These are phyloP conservation scores for Trifolium fragiferum DNA, from an alignment of 306 rosid species.

Conservation along the genomic window DNA sequence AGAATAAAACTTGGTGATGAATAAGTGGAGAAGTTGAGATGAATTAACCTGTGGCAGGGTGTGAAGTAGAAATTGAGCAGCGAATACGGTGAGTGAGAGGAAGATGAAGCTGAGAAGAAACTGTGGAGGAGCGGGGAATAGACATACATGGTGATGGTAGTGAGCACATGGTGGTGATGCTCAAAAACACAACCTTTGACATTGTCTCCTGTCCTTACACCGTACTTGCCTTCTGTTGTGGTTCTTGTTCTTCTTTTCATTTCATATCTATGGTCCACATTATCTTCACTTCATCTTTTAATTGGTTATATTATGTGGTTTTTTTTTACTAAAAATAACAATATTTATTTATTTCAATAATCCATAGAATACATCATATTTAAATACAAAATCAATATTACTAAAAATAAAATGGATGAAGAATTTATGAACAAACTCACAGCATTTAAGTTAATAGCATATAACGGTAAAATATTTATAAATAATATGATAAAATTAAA, in stretches of 20 bases:
- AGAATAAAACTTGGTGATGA: too few relatives aligned
- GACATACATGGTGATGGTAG: background rate
- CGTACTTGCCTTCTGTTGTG: background rate
- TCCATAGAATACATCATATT: too few relatives aligned
- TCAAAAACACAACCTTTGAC: background rate
- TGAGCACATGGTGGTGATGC: background rate
- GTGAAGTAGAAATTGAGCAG: constrained; percentile 44
- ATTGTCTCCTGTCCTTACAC: background rate
- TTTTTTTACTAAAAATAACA: too few relatives aligned
- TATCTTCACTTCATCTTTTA: background rate
- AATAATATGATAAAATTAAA: too few relatives aligned
- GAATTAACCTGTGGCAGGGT: constrained; percentile 40
- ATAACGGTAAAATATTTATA: too few relatives aligned
- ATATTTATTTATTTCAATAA: too few relatives aligned
- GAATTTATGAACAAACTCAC: too few relatives aligned
- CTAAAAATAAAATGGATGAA: too few relatives aligned
- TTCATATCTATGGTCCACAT: background rate
- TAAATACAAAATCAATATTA: too few relatives aligned
- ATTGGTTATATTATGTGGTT: too few relatives aligned
- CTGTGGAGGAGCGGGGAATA: background rate
- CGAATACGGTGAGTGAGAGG: constrained; percentile 28
- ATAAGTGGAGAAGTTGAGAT: too few relatives aligned
- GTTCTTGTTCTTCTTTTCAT: background rate
- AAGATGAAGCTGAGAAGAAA: background rate
- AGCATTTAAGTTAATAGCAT: too few relatives aligned